A percentile compares a stretch with the other conserved stretches of the same genome.
phyloP scores from a whole-genome alignment of 75 land plant genomes.

The Picea glauca region DNA sequence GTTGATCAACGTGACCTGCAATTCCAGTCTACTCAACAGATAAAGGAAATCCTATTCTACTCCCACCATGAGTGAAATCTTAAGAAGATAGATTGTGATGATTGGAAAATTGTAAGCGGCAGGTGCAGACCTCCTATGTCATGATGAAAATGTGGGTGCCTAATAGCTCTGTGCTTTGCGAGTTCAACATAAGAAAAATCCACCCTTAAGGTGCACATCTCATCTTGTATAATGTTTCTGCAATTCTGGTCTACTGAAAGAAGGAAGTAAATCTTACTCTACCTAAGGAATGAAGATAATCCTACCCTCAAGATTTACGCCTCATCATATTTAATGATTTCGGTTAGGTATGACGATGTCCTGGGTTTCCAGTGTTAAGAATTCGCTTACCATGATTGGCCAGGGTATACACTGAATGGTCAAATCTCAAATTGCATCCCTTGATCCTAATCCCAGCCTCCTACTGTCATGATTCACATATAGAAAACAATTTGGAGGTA shows the following conservation, averaged over 20 bases:
- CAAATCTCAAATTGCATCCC: background rate
- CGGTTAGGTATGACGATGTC: background rate
- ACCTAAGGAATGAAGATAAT: too few relatives aligned
- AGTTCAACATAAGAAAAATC: background rate
- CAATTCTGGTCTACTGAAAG: background rate
- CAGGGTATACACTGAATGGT: background rate
- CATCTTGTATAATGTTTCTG: background rate
- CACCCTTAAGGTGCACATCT: background rate
- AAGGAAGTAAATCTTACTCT: background rate
- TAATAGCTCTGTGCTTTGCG: too few relatives aligned
- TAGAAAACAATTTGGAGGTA: background rate
- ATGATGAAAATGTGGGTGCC: background rate
- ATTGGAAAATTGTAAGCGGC: background rate
- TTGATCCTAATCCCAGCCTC: background rate
- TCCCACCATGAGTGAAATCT: too few relatives aligned
- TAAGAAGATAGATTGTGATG: background rate
- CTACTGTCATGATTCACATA: background rate
- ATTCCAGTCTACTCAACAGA: too few relatives aligned
- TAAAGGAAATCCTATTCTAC: too few relatives aligned
- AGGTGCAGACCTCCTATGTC: background rate
- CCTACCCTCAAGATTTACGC: background rate
- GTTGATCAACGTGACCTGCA: too few relatives aligned
- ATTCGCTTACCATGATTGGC: background rate
- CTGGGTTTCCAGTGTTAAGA: background rate
- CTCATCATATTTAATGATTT: background rate